Base-by-base conservation (phyloP, 1,284 basidiomycete genomes). In the Vanrija pseudolonga region DNA sequence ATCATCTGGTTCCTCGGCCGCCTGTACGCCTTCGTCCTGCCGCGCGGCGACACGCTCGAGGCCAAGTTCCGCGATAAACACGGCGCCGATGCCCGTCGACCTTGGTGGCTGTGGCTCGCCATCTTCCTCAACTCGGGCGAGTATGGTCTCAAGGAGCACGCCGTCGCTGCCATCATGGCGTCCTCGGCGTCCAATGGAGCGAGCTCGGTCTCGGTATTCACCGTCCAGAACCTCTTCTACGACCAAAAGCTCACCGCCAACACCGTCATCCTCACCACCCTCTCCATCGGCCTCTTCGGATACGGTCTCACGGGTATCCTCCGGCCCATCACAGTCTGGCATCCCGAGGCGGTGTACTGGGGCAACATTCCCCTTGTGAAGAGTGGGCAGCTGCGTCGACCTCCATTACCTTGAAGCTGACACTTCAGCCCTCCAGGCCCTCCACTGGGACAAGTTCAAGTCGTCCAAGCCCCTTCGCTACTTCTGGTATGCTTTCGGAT, bases 261-360 rank as follows among this genome's bases (percentile, higher is more conserved):
- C 0, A 85, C 83, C 0, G 84, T 84, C 3, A 74, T 86, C 19
- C 78, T 87, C 7, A 81, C 82, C 0, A 85, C 83, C 0, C 83
- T 86, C 68, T 85, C 84, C 0, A 85, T 85, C 1, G 81, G 82
- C 1, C 81, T 82, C 59, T 85, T 86, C 63, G 85, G 85, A 73
- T 85, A 84, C 62, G 84, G 84, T 7, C 71, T 86, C 3, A 56
- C 60, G 6, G 62, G 64, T 19, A 12, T 66, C 9, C 48, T 62
- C 6, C 50, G 60, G 80, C 84, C 24, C 37, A 38, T 51, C 9
- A 55, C 59, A 0, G 20, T 65, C 8, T 55, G 26, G 36, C 24
- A 53, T 23, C 11, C 36, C 23, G 56, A 56, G 48, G 48, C 78
- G 80, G 84, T 61, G 17, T 73, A 59, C 55, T 69, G 64, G 66